Evolutionary conservation across 2,329 filamentous ascomycete species (phyloP).

Genomic region (Claviceps sp.): DNA sequence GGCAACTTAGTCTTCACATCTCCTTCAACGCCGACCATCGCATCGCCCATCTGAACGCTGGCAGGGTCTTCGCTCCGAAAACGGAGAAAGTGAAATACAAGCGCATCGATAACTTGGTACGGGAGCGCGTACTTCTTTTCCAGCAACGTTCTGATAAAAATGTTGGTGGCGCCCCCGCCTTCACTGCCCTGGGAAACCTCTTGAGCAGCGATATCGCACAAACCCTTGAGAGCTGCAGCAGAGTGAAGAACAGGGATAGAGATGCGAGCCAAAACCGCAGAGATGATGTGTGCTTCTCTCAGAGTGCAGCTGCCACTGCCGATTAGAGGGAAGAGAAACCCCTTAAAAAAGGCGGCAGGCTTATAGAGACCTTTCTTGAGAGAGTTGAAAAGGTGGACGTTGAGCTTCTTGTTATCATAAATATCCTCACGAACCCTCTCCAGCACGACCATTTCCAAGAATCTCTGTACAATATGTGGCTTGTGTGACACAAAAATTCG

Average conservation of each 20-base stretch:
- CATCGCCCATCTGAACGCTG: conserved; percentile 36
- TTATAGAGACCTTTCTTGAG: conserved; percentile 91
- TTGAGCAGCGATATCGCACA: conserved; percentile 89
- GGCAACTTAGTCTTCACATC: conserved; percentile 55
- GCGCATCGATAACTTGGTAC: conserved; percentile 83
- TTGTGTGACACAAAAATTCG: conserved; percentile 83
- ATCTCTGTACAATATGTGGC: conserved; percentile 66
- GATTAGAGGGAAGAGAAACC: conserved; percentile 82
- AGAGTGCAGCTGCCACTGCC: conserved; percentile 78
- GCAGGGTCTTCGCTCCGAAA: conserved; percentile 61
- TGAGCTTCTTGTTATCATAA: conserved; percentile 84
- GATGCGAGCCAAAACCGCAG: conserved; percentile 70
- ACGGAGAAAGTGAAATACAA: conserved; percentile 93
- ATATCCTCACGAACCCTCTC: conserved; percentile 91
- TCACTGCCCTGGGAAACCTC: conserved; percentile 74
- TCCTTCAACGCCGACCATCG: conserved; percentile 36
- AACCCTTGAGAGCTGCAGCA: conserved; percentile 75
- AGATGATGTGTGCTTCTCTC: conserved; percentile 83
- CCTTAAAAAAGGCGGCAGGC: conserved; percentile 93
- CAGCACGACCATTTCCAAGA: conserved; percentile 75
- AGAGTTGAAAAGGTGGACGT: conserved; percentile 85
- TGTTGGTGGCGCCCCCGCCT: conserved; percentile 81
- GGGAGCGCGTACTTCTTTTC: conserved; percentile 97
- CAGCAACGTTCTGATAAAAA: conserved; percentile 83
- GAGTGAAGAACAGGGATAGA: conserved; percentile 87